Base-by-base conservation (phyloP, 2,329 filamentous ascomycete species). In the Venturia effusa region DNA sequence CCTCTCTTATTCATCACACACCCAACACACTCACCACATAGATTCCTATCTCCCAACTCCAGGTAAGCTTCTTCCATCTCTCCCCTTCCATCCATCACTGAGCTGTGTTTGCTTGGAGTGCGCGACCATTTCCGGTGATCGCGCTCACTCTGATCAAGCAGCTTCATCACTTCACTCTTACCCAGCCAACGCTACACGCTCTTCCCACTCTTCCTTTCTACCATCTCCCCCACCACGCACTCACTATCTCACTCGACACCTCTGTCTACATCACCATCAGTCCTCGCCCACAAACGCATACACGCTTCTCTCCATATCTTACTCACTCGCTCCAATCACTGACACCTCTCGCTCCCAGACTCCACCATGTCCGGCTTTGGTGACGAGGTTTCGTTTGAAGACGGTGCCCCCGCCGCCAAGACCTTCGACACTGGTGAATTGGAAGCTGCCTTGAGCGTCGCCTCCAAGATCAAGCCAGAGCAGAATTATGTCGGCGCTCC, bases 401-500 rank as follows among this genome's bases (percentile, higher is more conserved):
- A 34, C 8, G 51, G 7, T 45, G 43, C 37, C n/a, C n/a, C n/a
- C 22, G 45, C 22, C 22, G 45, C 27, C 27, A 32, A 7, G 32
- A 22, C 34, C 34, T 60, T 60, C n/a, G 59, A 43, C 15, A 60
- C 59, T n/a, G 37, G n/a, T 13, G 59, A 60, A 3, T 41, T 60
- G 59, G 40, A 27, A 19, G 59, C 59, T 43, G 59, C 59, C 30
- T 57, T 57, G 51, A 57, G 30, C 30, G 17, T 4, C n/a, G n/a
- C n/a, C 59, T 17, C 40, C 59, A 43, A 60, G 34, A n/a, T 60
- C 7, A 11, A 15, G 7, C 59, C 34, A 15, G 59, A 60, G 19
- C 59, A 60, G 37, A 60, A 60, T 17, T 60, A n/a, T 19, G 61
- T 62, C n/a, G 61, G 61, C 30, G 43, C 37, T 34, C 54, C 57